Evolutionary conservation across 108 stramenopile species (phyloP), one percentile per base, ranked within the genome.

Genomic region (Cyclotella choctawhatcheeana): DNA sequence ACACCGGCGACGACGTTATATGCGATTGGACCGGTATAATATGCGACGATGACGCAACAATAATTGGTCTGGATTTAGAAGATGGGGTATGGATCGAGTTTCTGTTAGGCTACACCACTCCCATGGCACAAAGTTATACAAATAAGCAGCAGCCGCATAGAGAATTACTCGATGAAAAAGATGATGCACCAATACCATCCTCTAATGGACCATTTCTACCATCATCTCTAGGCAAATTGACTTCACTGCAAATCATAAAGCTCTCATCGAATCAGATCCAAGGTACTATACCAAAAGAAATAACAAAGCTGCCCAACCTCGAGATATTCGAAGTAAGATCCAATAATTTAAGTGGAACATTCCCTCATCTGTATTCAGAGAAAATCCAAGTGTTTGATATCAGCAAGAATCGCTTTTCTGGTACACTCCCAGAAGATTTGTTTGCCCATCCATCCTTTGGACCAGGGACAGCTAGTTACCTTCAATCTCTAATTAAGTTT

Each of bases 21-120:
- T 84, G 84, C 32, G 30, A 55, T 24, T 84, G 84, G 84, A 69
- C 69, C 33, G 80, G 84, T 3, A 71, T 84, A 2, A 58, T 61
- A 22, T 84, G 83, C 54, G 83, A 81, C 73, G 67, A 52, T 35
- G 83, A 82, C 48, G 66, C 56, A 25, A 45, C 80, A 3, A 31
- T 84, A 35, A 84, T 53, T 13, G 75, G 67, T 0, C 76, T 74
- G 66, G 76, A 73, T 55, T 69, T 78, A 37, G 71, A 70, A 24
- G 24, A 80, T 54, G 71, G 79, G 0, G 52, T 72, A 50, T 65
- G 56, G 35, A 34, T 58, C 3, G 17, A 71, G 47, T 54, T 52
- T 40, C 37, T 69, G 2, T 24, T 79, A 58, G 69, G 79, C 18
- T 40, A 60, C 54, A 26, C 60, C 34, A 1, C 50, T 18, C 27